Base-by-base conservation (phyloP, 257 asterid species). In the Cruciata laevipes region DNA sequence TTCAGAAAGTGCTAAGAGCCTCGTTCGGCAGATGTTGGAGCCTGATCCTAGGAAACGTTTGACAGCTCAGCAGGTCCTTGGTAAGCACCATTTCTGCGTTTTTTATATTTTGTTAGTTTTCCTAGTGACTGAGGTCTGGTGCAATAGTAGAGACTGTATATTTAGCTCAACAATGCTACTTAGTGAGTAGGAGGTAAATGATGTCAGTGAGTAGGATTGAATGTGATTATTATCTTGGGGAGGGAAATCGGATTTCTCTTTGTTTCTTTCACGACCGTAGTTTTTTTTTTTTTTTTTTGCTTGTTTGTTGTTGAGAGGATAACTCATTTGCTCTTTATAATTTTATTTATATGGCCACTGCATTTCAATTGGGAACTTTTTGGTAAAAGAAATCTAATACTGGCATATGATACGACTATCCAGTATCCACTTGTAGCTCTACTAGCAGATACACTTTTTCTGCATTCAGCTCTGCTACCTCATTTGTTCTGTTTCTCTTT, bases 41-140 rank as follows among this genome's bases (percentile, higher is more conserved):
- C 89, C 90, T 31, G 96, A 90, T 66, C 86, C 88, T 61, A 76
- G 77, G 74, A 90, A 77, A 85, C 95, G 97, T 10, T 82, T 90
- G 84, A 88, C 97, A 30, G 97, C 97, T 56, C 96, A 88, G 69
- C 96, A 86, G 73, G 95, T 90, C 63, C 96, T 90, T 65, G 97
- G 97, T 90, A 73, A 78, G 95, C 77, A 66, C n/a, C 52, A 63
- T 11, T 59, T 33, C 60, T 62, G 30, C 27, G 18, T 10, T 52
- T 40, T 40, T 9, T 12, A 11, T 1, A 0, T 51, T 37, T 32
- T 30, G 30, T 20, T 25, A 67, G 16, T 25, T 23, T 55, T 1
- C 59, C 35, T 67, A 33, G 6, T 10, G 20, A 31, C 24, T 24
- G 47, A 1, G 33, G 56, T 35, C 1, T 10, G 14, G 1, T 38